Base-by-base conservation (phyloP, 176 grass and related monocot genomes). In the Aegilops speltoides region DNA sequence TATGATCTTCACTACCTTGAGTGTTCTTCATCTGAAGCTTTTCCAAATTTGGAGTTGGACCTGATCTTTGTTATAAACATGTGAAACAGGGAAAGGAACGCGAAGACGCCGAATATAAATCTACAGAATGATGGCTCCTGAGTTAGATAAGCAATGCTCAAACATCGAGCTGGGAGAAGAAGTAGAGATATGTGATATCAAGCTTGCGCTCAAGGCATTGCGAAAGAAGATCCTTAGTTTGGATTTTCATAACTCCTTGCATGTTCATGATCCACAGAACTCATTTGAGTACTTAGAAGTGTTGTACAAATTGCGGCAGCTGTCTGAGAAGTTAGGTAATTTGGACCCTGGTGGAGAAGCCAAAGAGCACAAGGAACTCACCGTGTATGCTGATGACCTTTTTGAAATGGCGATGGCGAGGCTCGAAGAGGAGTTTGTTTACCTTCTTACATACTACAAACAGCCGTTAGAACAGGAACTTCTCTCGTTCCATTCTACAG, bases 371-470 rank as follows among this genome's bases (percentile, higher is more conserved):
- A 87, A 84, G 84, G 89, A 96, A 70, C 80, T 96, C 64, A 75
- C 86, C 33, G 26, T 79, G 69, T 83, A 90, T 92, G 82, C 90
- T 15, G 52, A 79, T 48, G 86, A 83, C 65, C 88, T 94, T 90
- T 90, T 92, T 67, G 90, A 96, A 83, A 94, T 85, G 81, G 94
- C 79, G 79, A 94, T 96, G 90, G 77, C 80, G 25, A 98, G 94
- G 82, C 90, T 98, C 48, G 97, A 98, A 62, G 90, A 98, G 41
- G 94, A 96, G 81, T 94, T 96, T 86, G 87, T 89, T 83, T 88
- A 91, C 79, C 93, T 98, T 82, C 88, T 98, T 37, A 64, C 72
- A 40, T 80, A 88, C 73, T 94, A 94, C 64, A 86, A 69, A 64
- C 89, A 96, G 34, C 85, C 90, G 48, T 48, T 96, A 79, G 88